These are phyloP conservation scores for Phytophthora crassamura DNA, from an alignment of 352 stramenopile genomes.

Conservation along the genomic window DNA sequence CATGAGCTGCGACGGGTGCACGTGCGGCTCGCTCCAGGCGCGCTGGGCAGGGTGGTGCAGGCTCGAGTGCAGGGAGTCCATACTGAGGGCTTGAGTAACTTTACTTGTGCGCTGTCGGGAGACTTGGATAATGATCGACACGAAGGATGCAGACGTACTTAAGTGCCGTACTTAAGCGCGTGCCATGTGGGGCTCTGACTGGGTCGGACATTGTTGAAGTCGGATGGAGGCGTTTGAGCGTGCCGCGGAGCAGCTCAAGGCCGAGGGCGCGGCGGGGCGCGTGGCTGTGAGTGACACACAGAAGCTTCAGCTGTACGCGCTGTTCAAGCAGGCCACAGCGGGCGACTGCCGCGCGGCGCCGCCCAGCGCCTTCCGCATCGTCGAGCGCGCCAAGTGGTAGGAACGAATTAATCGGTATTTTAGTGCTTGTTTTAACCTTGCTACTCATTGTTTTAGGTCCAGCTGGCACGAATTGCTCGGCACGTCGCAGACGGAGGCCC, in stretches of 20 bases:
- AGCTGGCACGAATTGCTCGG: slow-evolving; percentile 55
- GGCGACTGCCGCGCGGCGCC: slow-evolving; percentile 64
- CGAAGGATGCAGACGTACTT: not conserved
- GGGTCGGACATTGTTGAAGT: slow-evolving; percentile 35
- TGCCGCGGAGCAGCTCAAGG: slow-evolving; percentile 52
- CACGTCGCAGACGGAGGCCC: slow-evolving; percentile 43
- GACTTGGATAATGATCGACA: slow-evolving; percentile 27
- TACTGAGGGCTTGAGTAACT: not conserved
- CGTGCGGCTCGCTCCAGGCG: slow-evolving; percentile 87
- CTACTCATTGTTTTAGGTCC: slow-evolving; percentile 42
- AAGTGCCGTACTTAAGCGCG: not conserved
- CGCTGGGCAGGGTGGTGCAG: slow-evolving; percentile 84
- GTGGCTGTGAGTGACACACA: slow-evolving; percentile 63
- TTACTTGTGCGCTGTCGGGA: slow-evolving; percentile 5
- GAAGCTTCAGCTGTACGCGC: slow-evolving; percentile 79
- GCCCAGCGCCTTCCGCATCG: slow-evolving; percentile 62
- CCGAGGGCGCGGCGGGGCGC: slow-evolving; percentile 23
- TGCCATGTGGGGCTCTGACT: slow-evolving; percentile 13
- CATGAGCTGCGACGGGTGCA: slow-evolving; percentile 90
- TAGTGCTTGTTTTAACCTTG: slow-evolving; percentile 1
- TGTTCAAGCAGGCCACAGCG: slow-evolving; percentile 82
- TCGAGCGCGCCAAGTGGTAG: slow-evolving; percentile 73
- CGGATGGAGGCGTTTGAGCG: slow-evolving; percentile 59
- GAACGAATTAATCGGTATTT: not conserved
- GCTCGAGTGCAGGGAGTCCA: slow-evolving; percentile 74